phyloP scores from a whole-genome alignment of 371 early-diverging fungal species.

The Coemansia sp. region DNA sequence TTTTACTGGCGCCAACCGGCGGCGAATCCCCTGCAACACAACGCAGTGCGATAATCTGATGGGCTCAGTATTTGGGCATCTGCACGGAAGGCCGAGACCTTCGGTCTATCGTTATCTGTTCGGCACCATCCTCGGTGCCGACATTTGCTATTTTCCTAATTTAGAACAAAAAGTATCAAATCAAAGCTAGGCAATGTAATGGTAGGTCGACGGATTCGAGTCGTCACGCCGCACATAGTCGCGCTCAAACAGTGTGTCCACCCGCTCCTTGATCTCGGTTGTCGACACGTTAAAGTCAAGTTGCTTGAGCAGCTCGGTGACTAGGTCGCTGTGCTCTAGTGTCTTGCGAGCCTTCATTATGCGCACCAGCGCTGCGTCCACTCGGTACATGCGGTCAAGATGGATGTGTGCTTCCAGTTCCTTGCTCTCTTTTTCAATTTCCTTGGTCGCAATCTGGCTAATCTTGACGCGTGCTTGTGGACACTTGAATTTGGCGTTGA shows the following conservation, averaged over 20 bases:
- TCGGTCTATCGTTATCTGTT: neutral
- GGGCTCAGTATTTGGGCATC: neutral
- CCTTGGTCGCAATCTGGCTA: conserved; percentile 65
- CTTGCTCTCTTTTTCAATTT: conserved; percentile 35
- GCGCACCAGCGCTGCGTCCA: conserved; percentile 92
- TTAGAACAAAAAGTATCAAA: too few relatives aligned
- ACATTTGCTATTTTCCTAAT: neutral
- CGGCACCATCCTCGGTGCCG: neutral
- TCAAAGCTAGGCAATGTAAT: conserved; percentile 57
- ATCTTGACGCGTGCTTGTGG: conserved; percentile 69
- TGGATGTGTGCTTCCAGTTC: conserved; percentile 43
- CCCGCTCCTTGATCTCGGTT: conserved; percentile 69
- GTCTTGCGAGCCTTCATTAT: conserved; percentile 87
- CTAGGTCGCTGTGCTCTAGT: conserved; percentile 64
- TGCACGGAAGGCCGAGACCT: neutral
- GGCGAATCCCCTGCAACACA: neutral
- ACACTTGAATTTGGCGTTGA: conserved; percentile 59
- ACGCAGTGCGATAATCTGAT: neutral
- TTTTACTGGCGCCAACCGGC: too few relatives aligned
- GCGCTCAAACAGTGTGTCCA: conserved; percentile 88
- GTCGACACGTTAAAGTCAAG: conserved; percentile 61
- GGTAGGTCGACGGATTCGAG: conserved; percentile 56
- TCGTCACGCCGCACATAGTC: conserved; percentile 86
- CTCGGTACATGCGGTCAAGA: conserved; percentile 62
- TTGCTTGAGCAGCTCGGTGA: conserved; percentile 69